phyloP scores from a whole-genome alignment of 805 yeast species.

The Saturnispora bothae region DNA sequence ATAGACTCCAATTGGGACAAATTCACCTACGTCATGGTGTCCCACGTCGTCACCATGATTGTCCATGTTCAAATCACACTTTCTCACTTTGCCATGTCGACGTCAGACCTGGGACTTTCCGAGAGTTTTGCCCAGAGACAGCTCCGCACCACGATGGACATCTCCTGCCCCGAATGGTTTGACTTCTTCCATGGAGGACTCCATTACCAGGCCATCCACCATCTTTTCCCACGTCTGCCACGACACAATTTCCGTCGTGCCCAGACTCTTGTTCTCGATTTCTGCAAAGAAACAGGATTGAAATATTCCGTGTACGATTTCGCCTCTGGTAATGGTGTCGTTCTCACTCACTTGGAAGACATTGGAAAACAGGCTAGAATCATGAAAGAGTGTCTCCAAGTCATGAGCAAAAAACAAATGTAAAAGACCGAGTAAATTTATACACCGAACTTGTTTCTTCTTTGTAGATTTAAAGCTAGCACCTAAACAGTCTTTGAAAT shows the following conservation, averaged over 20 bases:
- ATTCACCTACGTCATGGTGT: slow-evolving; percentile 52
- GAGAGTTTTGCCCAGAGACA: slow-evolving; percentile 77
- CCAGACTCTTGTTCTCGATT: slow-evolving; percentile 61
- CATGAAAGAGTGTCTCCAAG: slow-evolving; percentile 59
- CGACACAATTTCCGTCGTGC: slow-evolving; percentile 74
- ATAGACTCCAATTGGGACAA: slow-evolving; percentile 46
- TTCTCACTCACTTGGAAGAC: slow-evolving; percentile 58
- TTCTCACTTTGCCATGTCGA: slow-evolving; percentile 89
- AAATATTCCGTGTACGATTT: slow-evolving; percentile 80
- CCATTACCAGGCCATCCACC: slow-evolving; percentile 87
- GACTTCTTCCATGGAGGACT: slow-evolving; percentile 88
- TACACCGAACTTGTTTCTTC: too few relatives aligned
- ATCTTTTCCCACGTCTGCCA: slow-evolving; percentile 80
- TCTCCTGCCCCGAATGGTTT: slow-evolving; percentile 86
- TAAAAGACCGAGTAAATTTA: too few relatives aligned
- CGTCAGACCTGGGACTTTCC: slow-evolving; percentile 70
- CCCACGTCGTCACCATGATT: slow-evolving; percentile 76
- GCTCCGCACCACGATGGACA: slow-evolving; percentile 88
- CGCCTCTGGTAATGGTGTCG: slow-evolving; percentile 63
- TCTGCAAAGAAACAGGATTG: slow-evolving; percentile 68
- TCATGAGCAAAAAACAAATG: slow-evolving; percentile 27
- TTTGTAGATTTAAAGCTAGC: too few relatives aligned
- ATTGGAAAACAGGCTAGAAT: slow-evolving; percentile 72
- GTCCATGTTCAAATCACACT: slow-evolving; percentile 91
- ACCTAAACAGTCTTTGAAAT: too few relatives aligned